Evolutionary conservation across 192 early-diverging fungal genomes (phyloP), one percentile per base, ranked within the genome.

Genomic region (Oehlia diaphana): DNA sequence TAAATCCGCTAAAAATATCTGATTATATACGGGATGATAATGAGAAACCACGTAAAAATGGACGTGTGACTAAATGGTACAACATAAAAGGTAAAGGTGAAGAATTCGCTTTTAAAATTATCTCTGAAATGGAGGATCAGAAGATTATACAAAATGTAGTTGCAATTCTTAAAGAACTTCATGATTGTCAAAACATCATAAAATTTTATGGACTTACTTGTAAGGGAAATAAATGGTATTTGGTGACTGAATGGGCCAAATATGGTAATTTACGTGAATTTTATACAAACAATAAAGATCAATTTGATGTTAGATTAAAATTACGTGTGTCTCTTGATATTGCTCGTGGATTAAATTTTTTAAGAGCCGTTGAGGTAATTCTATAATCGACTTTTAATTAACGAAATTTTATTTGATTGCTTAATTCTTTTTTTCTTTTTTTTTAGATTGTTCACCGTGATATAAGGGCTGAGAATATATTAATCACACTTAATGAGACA

Each of bases 161-260:
- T 58, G 19, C 67, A 6, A 53, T 78, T 23, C 69, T 78, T 13
- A 31, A 33, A 53, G 58, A 50, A 69, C 49, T 78, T 42, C 63
- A 66, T 13, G 67, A 69, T 28, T 13, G 12, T 9, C 21, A 16
- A 58, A 53, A 70, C 61, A 70, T 78, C 4, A 44, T 70, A 35
- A 67, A 16, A 69, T 61, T 78, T 37, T 53, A 69, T 70, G 77
- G 77, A 19, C 28, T 70, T 33, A 37, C 50, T 12, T 4, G 6
- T 50, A 5, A 58, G 3, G 49, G 70, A 31, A 31, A 31, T 2
- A 31, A 31, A 31, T 31, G 31, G 31, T 31, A 31, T 31, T 31
- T 31, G 31, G 31, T 31, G 2, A 2, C 31, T 31, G 31, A 31
- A 2, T 31, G 31, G 31, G 31, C 31, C 1, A 1, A 31, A 31